Evolutionary conservation across 305 asterid genomes (phyloP), one percentile per base, ranked within the genome.

Genomic region (Solanum chacoense): DNA sequence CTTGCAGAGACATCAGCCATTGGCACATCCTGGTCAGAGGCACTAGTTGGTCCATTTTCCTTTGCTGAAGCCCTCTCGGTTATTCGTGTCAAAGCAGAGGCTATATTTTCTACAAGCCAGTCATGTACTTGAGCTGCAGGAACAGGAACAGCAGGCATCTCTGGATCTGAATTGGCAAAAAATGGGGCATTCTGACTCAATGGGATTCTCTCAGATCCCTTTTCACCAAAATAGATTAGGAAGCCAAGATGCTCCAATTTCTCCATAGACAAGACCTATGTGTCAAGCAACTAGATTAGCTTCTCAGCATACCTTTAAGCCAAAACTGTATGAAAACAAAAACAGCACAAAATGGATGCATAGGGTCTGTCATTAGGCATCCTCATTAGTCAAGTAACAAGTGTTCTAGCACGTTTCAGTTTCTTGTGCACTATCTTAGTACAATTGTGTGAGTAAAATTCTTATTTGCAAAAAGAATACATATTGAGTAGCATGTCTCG

Each of bases 91-190:
- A 95, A 95, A 80, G 99, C 90, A 89, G 98, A 91, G 59, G 97
- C 93, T 88, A 98, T 94, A 90, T 90, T 95, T 88, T 95, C 97
- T 87, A 98, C 90, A 92, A 98, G 96, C 98, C 98, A 98, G 29
- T 95, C 98, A 16, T 95, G 97, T 91, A 98, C 96, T 93, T 98
- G 99, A 74, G 99, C 87, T 38, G 95, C 99, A 80, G 97, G 96
- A 89, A 95, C 98, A 85, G 99, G 99, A 89, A 92, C 98, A 89
- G 98, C 99, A 55, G 98, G 99, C 99, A 98, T 98, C 91, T 96
- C 98, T 31, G 99, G 98, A 90, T 98, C 99, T 32, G 99, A 98
- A 93, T 98, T 98, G 28, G 99, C 98, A 86, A 96, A 98, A 91
- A 96, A 98, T 22, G 99, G 98, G 88, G 98, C 93, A 84, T 91